Evolutionary conservation across 371 early-diverging fungal species (phyloP).

Genomic region (Neoconidiobolus thromboides): DNA sequence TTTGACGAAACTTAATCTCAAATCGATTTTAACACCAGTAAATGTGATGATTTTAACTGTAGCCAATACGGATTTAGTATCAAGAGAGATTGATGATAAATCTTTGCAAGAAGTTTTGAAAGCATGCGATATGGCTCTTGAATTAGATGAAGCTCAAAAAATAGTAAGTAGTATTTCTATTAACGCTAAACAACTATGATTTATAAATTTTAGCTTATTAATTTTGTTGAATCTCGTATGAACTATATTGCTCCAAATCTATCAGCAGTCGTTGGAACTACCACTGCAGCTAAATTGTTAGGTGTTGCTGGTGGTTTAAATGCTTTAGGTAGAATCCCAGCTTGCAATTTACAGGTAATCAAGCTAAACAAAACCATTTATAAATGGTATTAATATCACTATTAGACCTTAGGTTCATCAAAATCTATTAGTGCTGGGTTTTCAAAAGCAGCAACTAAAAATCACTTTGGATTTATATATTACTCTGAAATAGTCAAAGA

Average conservation of each 20-base stretch:
- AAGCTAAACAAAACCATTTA: not conserved
- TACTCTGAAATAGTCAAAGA: slow-evolving; percentile 45
- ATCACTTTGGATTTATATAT: slow-evolving; percentile 66
- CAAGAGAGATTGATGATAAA: slow-evolving; percentile 31
- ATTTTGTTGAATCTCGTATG: slow-evolving; percentile 89
- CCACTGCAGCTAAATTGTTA: slow-evolving; percentile 78
- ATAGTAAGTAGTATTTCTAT: slow-evolving; percentile 21
- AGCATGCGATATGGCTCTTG: slow-evolving; percentile 63
- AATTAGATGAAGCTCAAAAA: slow-evolving; percentile 39
- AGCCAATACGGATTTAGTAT: slow-evolving; percentile 69
- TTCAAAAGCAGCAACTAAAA: slow-evolving; percentile 43
- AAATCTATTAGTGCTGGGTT: slow-evolving; percentile 54
- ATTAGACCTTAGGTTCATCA: slow-evolving; percentile 27
- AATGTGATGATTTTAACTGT: slow-evolving; percentile 85
- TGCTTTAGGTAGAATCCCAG: slow-evolving; percentile 71
- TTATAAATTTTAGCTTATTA: slow-evolving; percentile 7
- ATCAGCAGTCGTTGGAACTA: slow-evolving; percentile 67
- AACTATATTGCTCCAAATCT: slow-evolving; percentile 84
- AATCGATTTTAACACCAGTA: slow-evolving; percentile 45
- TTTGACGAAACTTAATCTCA: too few species aligned
- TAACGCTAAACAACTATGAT: not conserved
- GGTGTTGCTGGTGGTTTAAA: slow-evolving; percentile 81
- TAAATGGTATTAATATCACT: not conserved
- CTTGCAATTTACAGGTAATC: slow-evolving; percentile 66
- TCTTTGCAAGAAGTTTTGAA: slow-evolving; percentile 49